Base-by-base conservation (phyloP, 345 rosid genomes). In the Combretum micranthum region DNA sequence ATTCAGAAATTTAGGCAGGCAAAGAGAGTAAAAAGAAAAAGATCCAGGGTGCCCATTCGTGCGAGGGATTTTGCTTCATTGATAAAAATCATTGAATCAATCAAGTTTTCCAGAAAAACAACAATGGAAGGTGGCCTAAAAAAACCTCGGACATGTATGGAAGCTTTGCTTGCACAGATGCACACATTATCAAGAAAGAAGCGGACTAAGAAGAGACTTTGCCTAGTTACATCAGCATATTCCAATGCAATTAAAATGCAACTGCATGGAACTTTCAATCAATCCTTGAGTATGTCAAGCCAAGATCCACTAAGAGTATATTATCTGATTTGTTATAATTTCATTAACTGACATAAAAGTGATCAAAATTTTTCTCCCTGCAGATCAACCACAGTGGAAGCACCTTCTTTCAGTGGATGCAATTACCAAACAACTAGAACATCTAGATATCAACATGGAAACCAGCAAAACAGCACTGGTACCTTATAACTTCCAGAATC, bases 401-500 rank as follows among this genome's bases (percentile, higher is more conserved):
- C 50, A 49, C 44, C 21, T 50, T n/a, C 15, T 52, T 54, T 64
- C 77, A 14, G 48, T 77, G 15, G 88, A 88, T 63, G 69, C 74
- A 50, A 72, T 84, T 53, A 43, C 48, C 42, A 75, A 77, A 46
- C 76, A 19, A 46, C 37, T 93, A 49, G 70, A 68, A 66, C 23
- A 60, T 61, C 70, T 93, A 61, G 74, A 75, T 67, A 82, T 93
- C 61, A 79, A 71, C 37, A 69, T 67, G 46, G 77, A 79, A 68
- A 50, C 55, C 44, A 56, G 55, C 16, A 21, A 23, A 42, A 52
- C 39, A 37, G 85, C 90, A 55, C 71, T 92, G 53, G 70, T 83
- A 50, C 86, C 88, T 51, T 79, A 76, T 57, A 39, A 54, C 42
- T 60, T 55, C 61, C 61, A 52, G 15, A 63, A 55, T 61, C 56